These are phyloP conservation scores for Mucor indicus DNA, from an alignment of 371 early-diverging fungal species.

Conservation along the genomic window DNA sequence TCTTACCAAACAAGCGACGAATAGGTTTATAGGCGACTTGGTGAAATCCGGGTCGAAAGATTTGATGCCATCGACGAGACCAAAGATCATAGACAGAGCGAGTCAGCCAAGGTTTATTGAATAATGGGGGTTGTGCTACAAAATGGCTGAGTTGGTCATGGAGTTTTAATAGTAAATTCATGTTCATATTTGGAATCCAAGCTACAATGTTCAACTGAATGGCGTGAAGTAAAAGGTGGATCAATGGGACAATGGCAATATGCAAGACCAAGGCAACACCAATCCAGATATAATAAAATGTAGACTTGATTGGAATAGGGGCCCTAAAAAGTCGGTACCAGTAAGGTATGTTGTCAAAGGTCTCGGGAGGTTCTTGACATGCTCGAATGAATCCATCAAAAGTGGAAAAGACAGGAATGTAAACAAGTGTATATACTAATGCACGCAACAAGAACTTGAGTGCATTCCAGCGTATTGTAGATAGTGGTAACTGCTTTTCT, in stretches of 20 bases:
- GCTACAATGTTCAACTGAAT: slow-evolving; percentile 3
- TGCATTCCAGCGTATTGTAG: slow-evolving; percentile 13
- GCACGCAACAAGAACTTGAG: slow-evolving; percentile 9
- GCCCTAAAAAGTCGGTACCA: background rate
- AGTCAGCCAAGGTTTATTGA: slow-evolving; percentile 27
- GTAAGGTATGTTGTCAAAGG: background rate
- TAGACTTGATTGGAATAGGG: background rate
- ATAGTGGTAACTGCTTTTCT: background rate
- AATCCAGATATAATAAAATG: slow-evolving; percentile 17
- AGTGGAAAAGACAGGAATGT: slow-evolving; percentile 17
- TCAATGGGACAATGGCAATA: slow-evolving; percentile 17
- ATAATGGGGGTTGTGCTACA: slow-evolving; percentile 22
- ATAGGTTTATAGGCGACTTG: slow-evolving; percentile 24
- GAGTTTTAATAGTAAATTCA: background rate
- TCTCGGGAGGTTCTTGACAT: slow-evolving; percentile 20
- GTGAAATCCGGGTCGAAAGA: slow-evolving; percentile 30
- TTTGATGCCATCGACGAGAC: slow-evolving; percentile 37
- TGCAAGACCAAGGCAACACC: slow-evolving; percentile 25
- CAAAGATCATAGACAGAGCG: slow-evolving; percentile 29
- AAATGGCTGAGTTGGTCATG: slow-evolving; percentile 10
- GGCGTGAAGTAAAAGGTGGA: slow-evolving; percentile 13
- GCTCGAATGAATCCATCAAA: slow-evolving; percentile 27
- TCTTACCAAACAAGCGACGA: slow-evolving; percentile 12
- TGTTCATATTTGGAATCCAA: slow-evolving; percentile 2
- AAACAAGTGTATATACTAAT: slow-evolving; percentile 4